phyloP scores from a whole-genome alignment of 2,329 filamentous ascomycete genomes.

The Paraphaeosphaeria minitans region DNA sequence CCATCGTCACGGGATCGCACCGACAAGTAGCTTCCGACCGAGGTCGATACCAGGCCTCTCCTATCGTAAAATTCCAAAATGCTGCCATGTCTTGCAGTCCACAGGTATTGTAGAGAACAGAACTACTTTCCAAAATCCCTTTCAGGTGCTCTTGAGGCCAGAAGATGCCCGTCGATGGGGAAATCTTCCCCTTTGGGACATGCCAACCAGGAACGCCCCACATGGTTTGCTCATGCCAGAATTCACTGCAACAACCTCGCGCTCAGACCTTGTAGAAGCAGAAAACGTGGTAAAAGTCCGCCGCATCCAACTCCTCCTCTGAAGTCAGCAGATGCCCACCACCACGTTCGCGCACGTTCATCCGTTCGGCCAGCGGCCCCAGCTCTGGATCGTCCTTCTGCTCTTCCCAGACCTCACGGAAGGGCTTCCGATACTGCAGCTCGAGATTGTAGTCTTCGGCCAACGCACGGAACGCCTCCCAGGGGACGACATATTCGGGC shows the following conservation, averaged over 20 bases:
- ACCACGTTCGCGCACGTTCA: slow-evolving; percentile 81
- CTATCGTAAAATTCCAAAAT: not conserved
- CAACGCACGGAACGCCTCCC: slow-evolving; percentile 94
- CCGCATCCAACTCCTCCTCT: slow-evolving; percentile 87
- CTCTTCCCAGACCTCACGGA: slow-evolving; percentile 87
- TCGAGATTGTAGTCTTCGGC: slow-evolving; percentile 98
- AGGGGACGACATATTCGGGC: slow-evolving; percentile 96
- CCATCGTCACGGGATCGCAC: slow-evolving; percentile 13
- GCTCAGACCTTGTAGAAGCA: slow-evolving; percentile 90
- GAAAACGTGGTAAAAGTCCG: slow-evolving; percentile 85
- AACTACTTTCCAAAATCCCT: not conserved
- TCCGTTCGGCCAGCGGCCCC: slow-evolving; percentile 87
- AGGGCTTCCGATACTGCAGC: slow-evolving; percentile 89
- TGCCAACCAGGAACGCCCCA: slow-evolving; percentile 8
- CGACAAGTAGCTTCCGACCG: not conserved
- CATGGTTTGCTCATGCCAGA: slow-evolving; percentile 5
- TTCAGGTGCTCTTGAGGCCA: not conserved
- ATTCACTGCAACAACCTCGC: not conserved
- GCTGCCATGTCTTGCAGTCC: not conserved
- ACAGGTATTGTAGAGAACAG: not conserved
- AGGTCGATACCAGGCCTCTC: not conserved
- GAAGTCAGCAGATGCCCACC: slow-evolving; percentile 72
- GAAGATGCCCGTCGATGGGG: not conserved
- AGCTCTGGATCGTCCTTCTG: slow-evolving; percentile 85
- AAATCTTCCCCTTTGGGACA: slow-evolving; percentile 3